phyloP scores from a whole-genome alignment of 192 early-diverging fungal species.

The Backusella tarrabulga region DNA sequence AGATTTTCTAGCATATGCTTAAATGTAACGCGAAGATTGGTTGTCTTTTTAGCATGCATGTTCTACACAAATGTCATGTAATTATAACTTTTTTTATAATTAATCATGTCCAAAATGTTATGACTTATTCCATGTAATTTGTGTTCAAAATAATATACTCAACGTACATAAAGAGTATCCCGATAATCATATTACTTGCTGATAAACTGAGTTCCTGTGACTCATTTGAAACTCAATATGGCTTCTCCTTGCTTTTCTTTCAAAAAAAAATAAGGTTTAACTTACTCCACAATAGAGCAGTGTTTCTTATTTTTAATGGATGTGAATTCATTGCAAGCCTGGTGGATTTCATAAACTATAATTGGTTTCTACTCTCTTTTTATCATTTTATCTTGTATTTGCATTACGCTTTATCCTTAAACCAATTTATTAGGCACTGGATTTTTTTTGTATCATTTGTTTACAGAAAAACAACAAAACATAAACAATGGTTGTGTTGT shows the following conservation, averaged over 20 bases:
- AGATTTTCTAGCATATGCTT: not conserved
- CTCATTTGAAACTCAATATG: not conserved
- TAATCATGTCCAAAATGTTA: too few species aligned
- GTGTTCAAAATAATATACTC: not conserved
- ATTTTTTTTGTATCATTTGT: not conserved
- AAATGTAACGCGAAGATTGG: not conserved
- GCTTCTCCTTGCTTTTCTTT: not conserved
- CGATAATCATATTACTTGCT: not conserved
- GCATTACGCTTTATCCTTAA: not conserved
- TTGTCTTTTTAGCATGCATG: not conserved
- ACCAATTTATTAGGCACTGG: not conserved
- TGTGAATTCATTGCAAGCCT: not conserved
- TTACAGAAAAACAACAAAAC: not conserved
- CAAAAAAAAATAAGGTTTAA: not conserved
- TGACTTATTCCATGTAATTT: not conserved
- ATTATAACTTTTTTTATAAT: not conserved
- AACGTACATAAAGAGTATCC: too few species aligned
- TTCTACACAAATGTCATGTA: not conserved
- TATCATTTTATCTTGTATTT: not conserved
- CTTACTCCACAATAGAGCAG: not conserved
- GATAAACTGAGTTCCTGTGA: not conserved
- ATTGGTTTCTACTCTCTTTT: not conserved
- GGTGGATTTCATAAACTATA: not conserved
- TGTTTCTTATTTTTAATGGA: not conserved
- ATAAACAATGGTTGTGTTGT: not conserved